Percentiles rank a stretch among this genome's conserved stretches.
phyloP scores from a whole-genome alignment of 352 stramenopile species.

The Pythium biforme region DNA sequence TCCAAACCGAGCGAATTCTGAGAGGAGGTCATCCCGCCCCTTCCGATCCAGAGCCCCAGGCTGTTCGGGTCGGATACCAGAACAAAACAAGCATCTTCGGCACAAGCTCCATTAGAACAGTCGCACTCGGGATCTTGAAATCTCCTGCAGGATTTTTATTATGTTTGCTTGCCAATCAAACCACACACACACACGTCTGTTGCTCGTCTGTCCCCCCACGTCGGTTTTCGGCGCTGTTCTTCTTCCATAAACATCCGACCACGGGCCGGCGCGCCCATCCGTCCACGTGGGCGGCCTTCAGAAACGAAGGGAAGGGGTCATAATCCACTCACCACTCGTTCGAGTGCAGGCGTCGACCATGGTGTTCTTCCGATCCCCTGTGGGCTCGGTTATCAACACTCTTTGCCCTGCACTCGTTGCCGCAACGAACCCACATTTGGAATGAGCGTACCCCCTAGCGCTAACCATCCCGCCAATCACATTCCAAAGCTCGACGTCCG shows the following conservation, averaged over 20 bases:
- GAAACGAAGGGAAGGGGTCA: background rate
- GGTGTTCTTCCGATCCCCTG: conserved; percentile 22
- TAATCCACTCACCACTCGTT: conserved; percentile 5
- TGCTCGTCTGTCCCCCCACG: background rate
- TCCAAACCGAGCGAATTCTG: background rate
- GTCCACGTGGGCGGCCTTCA: too few species aligned
- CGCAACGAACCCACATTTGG: too few species aligned
- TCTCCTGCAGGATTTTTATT: too few species aligned
- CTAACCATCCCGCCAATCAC: conserved; percentile 19
- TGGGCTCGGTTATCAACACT: too few species aligned
- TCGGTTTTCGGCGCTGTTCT: conserved; percentile 11
- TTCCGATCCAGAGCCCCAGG: background rate
- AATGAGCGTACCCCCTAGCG: background rate
- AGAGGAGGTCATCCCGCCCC: background rate
- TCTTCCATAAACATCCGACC: conserved; percentile 3
- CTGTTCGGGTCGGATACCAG: background rate
- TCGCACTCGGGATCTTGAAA: too few species aligned
- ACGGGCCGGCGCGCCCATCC: background rate
- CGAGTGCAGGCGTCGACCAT: conserved; percentile 11
- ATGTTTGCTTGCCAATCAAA: background rate
- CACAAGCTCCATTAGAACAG: background rate
- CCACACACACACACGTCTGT: background rate
- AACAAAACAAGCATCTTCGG: background rate
- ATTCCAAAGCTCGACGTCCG: background rate
- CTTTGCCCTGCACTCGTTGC: too few species aligned